Evolutionary conservation across 2,329 filamentous ascomycete genomes (phyloP).

Genomic region (Aspergillus glaucus): DNA sequence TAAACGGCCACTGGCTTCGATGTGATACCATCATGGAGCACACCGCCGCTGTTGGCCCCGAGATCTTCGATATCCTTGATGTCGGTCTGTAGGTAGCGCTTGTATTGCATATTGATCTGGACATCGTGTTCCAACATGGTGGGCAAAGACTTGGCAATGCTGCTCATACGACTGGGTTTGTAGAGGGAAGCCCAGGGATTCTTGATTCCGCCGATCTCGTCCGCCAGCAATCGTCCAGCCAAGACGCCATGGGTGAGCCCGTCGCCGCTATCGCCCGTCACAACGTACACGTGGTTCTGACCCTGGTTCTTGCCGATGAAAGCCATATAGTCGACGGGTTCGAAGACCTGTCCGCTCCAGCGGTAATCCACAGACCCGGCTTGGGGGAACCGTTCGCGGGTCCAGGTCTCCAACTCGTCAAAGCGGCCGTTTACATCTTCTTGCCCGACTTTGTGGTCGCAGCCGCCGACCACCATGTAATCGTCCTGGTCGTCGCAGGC

Average conservation of each 20-base stretch:
- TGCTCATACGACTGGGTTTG: conserved; percentile 43
- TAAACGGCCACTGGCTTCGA: conserved; percentile 50
- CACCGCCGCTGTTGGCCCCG: conserved; percentile 44
- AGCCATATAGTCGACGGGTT: conserved; percentile 50
- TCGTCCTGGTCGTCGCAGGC: conserved; percentile 49
- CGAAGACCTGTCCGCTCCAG: conserved; percentile 54
- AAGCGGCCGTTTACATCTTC: conserved; percentile 43
- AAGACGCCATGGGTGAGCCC: conserved; percentile 53
- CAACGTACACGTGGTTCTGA: conserved; percentile 46
- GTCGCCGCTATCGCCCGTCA: conserved; percentile 54
- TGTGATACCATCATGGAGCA: conserved; percentile 42
- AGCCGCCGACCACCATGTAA: conserved; percentile 52
- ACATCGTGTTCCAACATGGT: conserved; percentile 47
- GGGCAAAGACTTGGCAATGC: conserved; percentile 41
- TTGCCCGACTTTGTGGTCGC: conserved; percentile 55
- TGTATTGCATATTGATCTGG: conserved; percentile 53
- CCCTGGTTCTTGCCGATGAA: conserved; percentile 54
- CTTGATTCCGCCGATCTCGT: conserved; percentile 46
- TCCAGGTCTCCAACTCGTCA: conserved; percentile 49
- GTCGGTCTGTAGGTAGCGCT: conserved; percentile 48
- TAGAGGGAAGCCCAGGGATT: conserved; percentile 49
- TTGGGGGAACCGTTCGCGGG: conserved; percentile 47
- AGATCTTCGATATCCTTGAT: conserved; percentile 54
- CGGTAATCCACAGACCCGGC: conserved; percentile 47
- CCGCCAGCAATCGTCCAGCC: conserved; percentile 47